Percentiles rank a stretch among this genome's conserved stretches.
Evolutionary conservation across 768 basidiomycete species (phyloP).

Genomic region (Lactarius evosmus): DNA sequence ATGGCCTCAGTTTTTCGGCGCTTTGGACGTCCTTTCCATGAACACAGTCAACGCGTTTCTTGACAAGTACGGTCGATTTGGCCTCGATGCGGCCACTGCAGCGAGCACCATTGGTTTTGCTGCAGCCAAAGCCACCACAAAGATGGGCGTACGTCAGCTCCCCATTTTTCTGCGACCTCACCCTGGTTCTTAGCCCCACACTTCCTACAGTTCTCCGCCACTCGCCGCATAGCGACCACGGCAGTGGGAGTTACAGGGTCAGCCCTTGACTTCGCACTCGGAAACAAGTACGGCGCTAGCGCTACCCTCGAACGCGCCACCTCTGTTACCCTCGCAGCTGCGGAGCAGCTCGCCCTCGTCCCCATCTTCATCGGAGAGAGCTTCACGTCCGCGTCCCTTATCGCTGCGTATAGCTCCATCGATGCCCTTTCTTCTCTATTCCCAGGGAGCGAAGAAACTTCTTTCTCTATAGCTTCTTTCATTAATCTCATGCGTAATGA

Average conservation of each 20-base stretch:
- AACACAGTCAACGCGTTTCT: conserved; percentile 37
- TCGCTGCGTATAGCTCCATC: conserved; percentile 72
- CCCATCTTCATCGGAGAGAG: conserved; percentile 75
- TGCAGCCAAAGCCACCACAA: conserved; percentile 63
- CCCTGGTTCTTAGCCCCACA: conserved; percentile 23
- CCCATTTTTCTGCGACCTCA: neutral
- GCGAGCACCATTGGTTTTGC: conserved; percentile 64
- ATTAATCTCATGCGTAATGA: conserved; percentile 77
- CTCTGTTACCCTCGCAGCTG: conserved; percentile 56
- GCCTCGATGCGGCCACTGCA: conserved; percentile 64
- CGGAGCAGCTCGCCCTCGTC: conserved; percentile 69
- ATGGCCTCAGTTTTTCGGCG: neutral
- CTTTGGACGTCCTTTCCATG: conserved; percentile 4
- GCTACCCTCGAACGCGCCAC: conserved; percentile 58
- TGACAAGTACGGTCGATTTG: conserved; percentile 48
- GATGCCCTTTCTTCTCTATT: conserved; percentile 70
- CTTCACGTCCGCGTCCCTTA: conserved; percentile 68
- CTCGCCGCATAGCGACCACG: conserved; percentile 56
- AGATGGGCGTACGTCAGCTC: conserved; percentile 56
- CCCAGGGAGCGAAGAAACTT: conserved; percentile 72
- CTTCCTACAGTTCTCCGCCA: conserved; percentile 58
- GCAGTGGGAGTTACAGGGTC: conserved; percentile 57
- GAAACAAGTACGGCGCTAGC: conserved; percentile 55
- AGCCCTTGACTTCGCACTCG: conserved; percentile 65
- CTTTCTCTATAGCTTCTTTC: conserved; percentile 78